Conservation (phyloP, 805 yeast species). For the Starmerella scarabaei region DNA sequence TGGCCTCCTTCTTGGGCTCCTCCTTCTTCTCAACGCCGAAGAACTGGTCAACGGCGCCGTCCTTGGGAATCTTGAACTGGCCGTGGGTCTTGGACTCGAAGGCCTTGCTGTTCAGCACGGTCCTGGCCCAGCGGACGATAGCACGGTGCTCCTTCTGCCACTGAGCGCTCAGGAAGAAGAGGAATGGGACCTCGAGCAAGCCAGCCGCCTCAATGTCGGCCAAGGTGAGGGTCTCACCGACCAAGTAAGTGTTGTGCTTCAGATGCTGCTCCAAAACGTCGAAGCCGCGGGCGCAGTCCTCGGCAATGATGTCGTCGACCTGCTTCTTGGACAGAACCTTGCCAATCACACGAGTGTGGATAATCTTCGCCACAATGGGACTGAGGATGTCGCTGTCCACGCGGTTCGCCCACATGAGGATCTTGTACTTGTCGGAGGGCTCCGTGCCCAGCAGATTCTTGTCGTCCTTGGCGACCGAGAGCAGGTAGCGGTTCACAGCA, state of each 20-base stretch:
- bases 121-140: constrained; percentile 57
- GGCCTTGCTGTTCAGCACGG: constrained; percentile 27
- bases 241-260: constrained; percentile 51
- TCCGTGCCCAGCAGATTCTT: constrained; percentile 17
- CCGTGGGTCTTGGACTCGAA: constrained; percentile 9
- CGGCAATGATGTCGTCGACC: constrained; percentile 38
- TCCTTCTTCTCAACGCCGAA: constrained; percentile 3
- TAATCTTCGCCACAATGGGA: constrained; percentile 35
- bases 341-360: constrained; percentile 49
- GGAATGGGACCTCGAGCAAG: constrained; percentile 41
- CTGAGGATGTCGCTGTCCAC: constrained; percentile 53
- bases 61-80: constrained; percentile 13
- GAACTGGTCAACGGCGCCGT: constrained; percentile 3
- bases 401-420: constrained; percentile 68
- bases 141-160: constrained; percentile 56
- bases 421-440: constrained; percentile 20
- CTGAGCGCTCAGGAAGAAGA: constrained; percentile 11
- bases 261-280: constrained; percentile 34
- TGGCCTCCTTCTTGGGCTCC: constrained; percentile 5
- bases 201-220: constrained; percentile 55
- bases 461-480: constrained; percentile 17
- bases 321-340: constrained; percentile 67
- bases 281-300: constrained; percentile 24
- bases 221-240: constrained; percentile 50
- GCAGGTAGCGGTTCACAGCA: constrained; percentile 20